A percentile compares a stretch with the other conserved stretches of the same genome.
Conservation (phyloP, 495 filamentous ascomycete genomes). For the Rostrohypoxylon terebratum region DNA sequence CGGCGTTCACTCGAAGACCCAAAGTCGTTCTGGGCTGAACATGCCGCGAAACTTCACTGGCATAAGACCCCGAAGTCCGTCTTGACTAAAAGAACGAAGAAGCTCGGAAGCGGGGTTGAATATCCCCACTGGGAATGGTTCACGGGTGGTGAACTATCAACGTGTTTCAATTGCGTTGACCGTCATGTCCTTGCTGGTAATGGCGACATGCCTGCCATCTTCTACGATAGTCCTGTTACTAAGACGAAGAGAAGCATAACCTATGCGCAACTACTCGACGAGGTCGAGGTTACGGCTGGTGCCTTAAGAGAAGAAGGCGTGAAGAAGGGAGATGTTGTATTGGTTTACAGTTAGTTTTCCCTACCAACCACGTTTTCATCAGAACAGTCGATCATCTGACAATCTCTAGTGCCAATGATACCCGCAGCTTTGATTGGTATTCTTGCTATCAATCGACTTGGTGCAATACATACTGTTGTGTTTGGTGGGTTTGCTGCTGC, state of each 20-base stretch:
- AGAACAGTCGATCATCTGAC: conserved; percentile 16
- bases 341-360: conserved; percentile 81
- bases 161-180: conserved; percentile 90
- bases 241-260: conserved; percentile 76
- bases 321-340: conserved; percentile 86
- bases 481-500: conserved; percentile 90
- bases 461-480: conserved; percentile 90
- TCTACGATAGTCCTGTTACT: conserved; percentile 90
- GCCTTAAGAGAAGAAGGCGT: conserved; percentile 87
- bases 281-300: conserved; percentile 85
- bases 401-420: conserved; percentile 87
- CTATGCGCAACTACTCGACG: conserved; percentile 79
- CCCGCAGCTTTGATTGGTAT: conserved; percentile 87
- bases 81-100: conserved; percentile 57
- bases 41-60: conserved; percentile 82
- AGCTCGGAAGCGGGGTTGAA: conserved; percentile 52
- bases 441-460: conserved; percentile 82
- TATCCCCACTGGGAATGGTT: conserved; percentile 87
- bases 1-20: conserved; percentile 69
- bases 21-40: conserved; percentile 79
- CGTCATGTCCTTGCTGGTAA: conserved; percentile 82
- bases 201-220: conserved; percentile 78
- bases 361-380: neutral
- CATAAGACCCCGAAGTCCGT: conserved; percentile 71
- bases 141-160: conserved; percentile 87